Evolutionary conservation across 768 basidiomycete species (phyloP), one percentile per base, ranked within the genome.

Genomic region (Auricularia sp.): DNA sequence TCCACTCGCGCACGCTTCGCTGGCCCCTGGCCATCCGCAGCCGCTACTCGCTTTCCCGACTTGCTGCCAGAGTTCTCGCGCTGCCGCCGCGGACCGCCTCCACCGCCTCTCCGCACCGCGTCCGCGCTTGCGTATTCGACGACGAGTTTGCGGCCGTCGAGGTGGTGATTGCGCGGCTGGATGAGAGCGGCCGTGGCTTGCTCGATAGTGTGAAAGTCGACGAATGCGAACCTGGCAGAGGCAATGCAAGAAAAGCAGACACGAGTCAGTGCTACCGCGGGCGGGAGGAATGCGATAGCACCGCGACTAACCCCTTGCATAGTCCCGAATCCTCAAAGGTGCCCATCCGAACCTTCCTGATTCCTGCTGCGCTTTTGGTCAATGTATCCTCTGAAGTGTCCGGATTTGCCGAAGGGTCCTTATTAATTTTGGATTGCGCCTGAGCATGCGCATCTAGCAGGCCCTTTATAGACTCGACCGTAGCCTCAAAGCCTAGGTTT

Each of bases 261-360:
- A 14, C 12, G 8, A n/a, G 36, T 43, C 59, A 51, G 42, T 18
- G 60, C 42, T 12, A 3, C 36, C n/a, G 53, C 12, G 61, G 5
- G 56, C 36, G 61, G 39, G 12, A 29, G 42, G 7, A 65, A 60
- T 8, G 3, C 11, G 64, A 62, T 34, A 61, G 33, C 64, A 39
- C 29, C 16, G 23, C 29, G 1, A 77, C 81, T 65, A 71, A 97
- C 96, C 96, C 96, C 81, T 98, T 99, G 77, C 96, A 98, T 62
- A 84, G 76, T 8, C 96, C 97, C 61, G 85, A 90, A 74, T 99
- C 96, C 73, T 98, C 93, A 68, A 99, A 99, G 18, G 94, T 95
- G 3, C 93, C 94, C 83, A 99, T 83, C 5, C 96, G 85, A 35
- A 99, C 77, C 72, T 93, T 93, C 66, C 90, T 71, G 66, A 82